A percentile compares a stretch with the other conserved stretches of the same genome.
phyloP scores from a whole-genome alignment of 495 filamentous ascomycete species.

The Tuber microsphaerosporum region DNA sequence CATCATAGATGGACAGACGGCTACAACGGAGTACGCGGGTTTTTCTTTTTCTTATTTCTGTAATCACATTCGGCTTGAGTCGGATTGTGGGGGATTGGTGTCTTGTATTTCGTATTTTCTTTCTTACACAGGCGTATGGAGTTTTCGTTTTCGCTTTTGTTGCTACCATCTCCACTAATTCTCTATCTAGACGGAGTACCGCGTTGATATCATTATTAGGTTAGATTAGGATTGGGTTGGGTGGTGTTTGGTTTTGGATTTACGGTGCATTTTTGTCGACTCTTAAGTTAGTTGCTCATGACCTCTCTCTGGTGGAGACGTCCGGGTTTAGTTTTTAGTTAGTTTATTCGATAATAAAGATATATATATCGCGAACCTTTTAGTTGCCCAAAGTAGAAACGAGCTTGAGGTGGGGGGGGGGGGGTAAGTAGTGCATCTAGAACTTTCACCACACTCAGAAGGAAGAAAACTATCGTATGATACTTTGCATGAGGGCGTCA shows the following conservation, averaged over 20 bases:
- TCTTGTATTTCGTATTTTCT: constrained; percentile 6
- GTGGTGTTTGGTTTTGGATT: background rate
- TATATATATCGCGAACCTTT: background rate
- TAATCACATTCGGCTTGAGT: constrained; percentile 8
- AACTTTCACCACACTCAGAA: background rate
- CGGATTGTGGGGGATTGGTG: constrained; percentile 13
- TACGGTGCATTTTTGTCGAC: background rate
- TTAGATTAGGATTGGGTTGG: background rate
- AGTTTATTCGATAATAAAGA: background rate
- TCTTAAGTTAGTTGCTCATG: background rate
- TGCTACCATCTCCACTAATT: constrained; percentile 4
- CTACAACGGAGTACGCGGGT: constrained; percentile 9
- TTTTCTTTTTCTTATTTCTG: constrained; percentile 1
- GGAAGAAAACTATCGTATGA: background rate
- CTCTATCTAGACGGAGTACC: background rate
- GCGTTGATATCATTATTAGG: constrained; percentile 6
- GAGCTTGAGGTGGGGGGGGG: background rate
- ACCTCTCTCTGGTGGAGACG: background rate
- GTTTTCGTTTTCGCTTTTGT: constrained; percentile 12
- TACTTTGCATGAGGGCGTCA: background rate
- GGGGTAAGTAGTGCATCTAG: background rate
- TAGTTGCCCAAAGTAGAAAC: background rate
- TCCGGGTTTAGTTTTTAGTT: background rate
- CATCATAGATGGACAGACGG: constrained; percentile 18
- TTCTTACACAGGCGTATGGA: constrained; percentile 8